Base-by-base conservation (phyloP, 768 basidiomycete genomes). In the Lentinula lateritia region DNA sequence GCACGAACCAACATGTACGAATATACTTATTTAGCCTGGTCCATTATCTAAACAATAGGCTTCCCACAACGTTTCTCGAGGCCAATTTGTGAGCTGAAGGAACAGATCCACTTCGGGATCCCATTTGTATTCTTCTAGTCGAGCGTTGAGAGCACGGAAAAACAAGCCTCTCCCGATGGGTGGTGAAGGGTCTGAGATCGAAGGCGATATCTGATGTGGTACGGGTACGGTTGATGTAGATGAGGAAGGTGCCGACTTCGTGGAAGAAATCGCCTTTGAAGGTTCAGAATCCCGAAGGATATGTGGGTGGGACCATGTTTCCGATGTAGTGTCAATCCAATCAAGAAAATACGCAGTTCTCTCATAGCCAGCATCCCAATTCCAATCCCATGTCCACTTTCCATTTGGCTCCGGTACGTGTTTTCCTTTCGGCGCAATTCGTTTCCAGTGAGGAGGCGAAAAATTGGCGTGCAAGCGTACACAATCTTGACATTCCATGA, bases 311-410 rank as follows among this genome's bases (percentile, higher is more conserved):
- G 45, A 28, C 41, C 41, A 35, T 35, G 58, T 59, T 10, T 50
- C 58, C 20, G 28, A 18, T 39, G 38, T 50, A 5, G 58, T 59
- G n/a, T 60, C 59, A 62, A 81, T 70, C 88, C 89, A 92, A 57
- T 83, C 81, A 58, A 92, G 81, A 67, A 93, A 92, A 70, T 82
- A 92, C 2, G 80, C 90, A 1, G 90, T 93, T 32, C 76, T 79
- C 43, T 84, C 83, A 70, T 92, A 93, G 13, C 91, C 91, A 18
- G 80, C 84, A 63, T 93, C 90, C 91, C 91, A 92, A 34, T 56
- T 56, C 35, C 69, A 72, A 46, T 78, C 78, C 6, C 75, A 78
- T 63, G 39, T 41, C 57, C 54, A 56, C 16, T 32, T 54, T 2
- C 32, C 32, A 42, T 56, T 20, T 10, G 55, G 55, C 18, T 45